Percentiles rank a stretch among this genome's conserved stretches.
These are phyloP conservation scores for Phytopythium aichiense DNA, from an alignment of 352 stramenopile species.

Conservation along the genomic window DNA sequence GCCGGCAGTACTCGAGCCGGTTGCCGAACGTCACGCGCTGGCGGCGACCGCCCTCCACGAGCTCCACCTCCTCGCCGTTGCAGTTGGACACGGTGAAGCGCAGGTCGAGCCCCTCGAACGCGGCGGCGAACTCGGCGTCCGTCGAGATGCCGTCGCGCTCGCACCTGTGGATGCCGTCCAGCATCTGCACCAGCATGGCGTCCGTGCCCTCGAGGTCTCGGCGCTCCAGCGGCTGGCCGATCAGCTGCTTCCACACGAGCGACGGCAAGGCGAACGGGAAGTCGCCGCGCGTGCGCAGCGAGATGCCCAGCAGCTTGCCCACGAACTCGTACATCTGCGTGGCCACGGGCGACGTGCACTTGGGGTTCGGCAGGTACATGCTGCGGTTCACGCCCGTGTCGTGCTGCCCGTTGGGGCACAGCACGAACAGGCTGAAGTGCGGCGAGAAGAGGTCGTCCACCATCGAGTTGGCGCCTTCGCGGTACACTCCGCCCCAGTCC, in stretches of 20 bases:
- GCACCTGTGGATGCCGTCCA: slow-evolving; percentile 83
- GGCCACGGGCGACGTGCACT: slow-evolving; percentile 82
- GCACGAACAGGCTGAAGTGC: slow-evolving; percentile 81
- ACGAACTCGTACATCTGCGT: slow-evolving; percentile 94
- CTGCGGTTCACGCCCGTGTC: slow-evolving; percentile 81
- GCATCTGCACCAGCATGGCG: slow-evolving; percentile 87
- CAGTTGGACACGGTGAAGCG: slow-evolving; percentile 82
- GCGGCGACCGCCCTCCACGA: slow-evolving; percentile 65
- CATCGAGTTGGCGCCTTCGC: slow-evolving; percentile 86
- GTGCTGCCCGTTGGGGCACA: slow-evolving; percentile 85
- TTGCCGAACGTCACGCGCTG: slow-evolving; percentile 82
- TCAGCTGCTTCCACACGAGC: slow-evolving; percentile 92
- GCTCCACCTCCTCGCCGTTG: slow-evolving; percentile 78
- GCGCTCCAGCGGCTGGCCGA: slow-evolving; percentile 69
- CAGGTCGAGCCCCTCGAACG: slow-evolving; percentile 75
- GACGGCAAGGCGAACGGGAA: slow-evolving; percentile 91
- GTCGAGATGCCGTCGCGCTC: slow-evolving; percentile 79
- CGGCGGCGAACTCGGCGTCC: slow-evolving; percentile 69
- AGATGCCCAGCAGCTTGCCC: slow-evolving; percentile 92
- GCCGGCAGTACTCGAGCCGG: slow-evolving; percentile 75
- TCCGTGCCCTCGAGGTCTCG: slow-evolving; percentile 89
- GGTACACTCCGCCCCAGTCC: slow-evolving; percentile 88
- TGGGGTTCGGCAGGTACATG: slow-evolving; percentile 88
- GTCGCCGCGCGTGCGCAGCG: slow-evolving; percentile 89
- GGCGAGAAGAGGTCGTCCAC: slow-evolving; percentile 86